phyloP scores from a whole-genome alignment of 2,329 filamentous ascomycete genomes.

The Diplodia scrobiculata region DNA sequence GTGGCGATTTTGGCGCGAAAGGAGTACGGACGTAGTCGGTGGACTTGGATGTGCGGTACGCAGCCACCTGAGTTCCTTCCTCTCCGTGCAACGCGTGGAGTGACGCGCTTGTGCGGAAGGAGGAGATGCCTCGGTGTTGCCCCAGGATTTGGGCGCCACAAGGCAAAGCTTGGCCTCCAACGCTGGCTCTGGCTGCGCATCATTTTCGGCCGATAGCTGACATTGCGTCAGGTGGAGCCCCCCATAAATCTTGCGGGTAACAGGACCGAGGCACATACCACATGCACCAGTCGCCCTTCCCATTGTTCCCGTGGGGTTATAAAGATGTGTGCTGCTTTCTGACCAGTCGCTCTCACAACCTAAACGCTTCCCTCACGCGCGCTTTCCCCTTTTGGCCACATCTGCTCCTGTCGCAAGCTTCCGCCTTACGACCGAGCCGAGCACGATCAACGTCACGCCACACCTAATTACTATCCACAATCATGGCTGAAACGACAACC shows the following conservation, averaged over 20 bases:
- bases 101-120: constrained; percentile 5
- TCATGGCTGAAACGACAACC: constrained; percentile 9
- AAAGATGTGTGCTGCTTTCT: not conserved
- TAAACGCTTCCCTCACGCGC: not conserved
- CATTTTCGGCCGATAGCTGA: constrained; percentile 21
- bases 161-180: not conserved
- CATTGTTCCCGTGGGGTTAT: not conserved
- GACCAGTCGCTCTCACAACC: not conserved
- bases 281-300: not conserved
- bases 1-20: not conserved
- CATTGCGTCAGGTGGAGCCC: constrained; percentile 17
- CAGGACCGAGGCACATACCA: constrained; percentile 20
- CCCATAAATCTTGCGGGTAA: not conserved
- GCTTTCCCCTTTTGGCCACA: not conserved
- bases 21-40: constrained; percentile 12
- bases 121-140: constrained; percentile 22
- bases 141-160: constrained; percentile 22
- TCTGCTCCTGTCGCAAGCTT: not conserved
- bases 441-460: constrained; percentile 2
- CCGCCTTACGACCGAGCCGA: not conserved
- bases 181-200: not conserved
- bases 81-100: no score
- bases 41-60: no score
- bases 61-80: no score
- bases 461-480: not conserved